Percentiles rank a stretch among this genome's conserved stretches.
phyloP scores from a whole-genome alignment of 805 yeast species.

The Metschnikowia aberdeeniae region DNA sequence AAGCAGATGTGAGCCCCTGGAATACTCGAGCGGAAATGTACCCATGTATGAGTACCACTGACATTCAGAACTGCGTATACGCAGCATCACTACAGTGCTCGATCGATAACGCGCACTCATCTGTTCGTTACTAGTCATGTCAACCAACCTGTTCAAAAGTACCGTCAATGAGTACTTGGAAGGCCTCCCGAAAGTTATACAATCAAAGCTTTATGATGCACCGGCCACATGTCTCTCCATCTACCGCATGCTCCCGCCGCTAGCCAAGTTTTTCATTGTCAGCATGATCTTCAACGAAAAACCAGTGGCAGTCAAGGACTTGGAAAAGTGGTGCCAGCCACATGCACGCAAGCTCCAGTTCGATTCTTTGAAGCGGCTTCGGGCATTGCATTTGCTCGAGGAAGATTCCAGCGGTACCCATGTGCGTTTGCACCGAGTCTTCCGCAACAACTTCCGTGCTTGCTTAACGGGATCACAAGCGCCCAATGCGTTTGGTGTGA shows the following conservation, averaged over 20 bases:
- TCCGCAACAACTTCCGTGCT: slow-evolving; percentile 68
- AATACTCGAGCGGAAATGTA: too few relatives aligned
- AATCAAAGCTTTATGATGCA: slow-evolving; percentile 66
- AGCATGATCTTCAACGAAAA: slow-evolving; percentile 78
- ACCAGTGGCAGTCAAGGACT: slow-evolving; percentile 60
- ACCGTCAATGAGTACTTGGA: slow-evolving; percentile 87
- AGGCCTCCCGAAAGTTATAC: slow-evolving; percentile 83
- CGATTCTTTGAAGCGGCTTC: slow-evolving; percentile 76
- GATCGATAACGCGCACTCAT: not conserved
- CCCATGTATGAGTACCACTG: too few relatives aligned
- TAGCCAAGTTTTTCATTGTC: slow-evolving; percentile 87
- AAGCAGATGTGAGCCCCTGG: too few relatives aligned
- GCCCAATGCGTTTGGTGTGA: slow-evolving; percentile 71
- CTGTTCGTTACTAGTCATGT: not conserved
- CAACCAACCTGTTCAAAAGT: slow-evolving; percentile 45
- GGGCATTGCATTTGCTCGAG: slow-evolving; percentile 68
- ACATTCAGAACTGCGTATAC: too few relatives aligned
- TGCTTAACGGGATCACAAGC: slow-evolving; percentile 79
- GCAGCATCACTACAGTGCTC: too few relatives aligned
- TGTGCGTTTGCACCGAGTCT: slow-evolving; percentile 63
- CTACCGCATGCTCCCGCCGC: slow-evolving; percentile 80
- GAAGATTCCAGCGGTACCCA: slow-evolving; percentile 49
- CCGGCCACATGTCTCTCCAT: slow-evolving; percentile 95
- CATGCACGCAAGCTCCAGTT: slow-evolving; percentile 54
- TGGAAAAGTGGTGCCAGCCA: slow-evolving; percentile 74